Conservation (phyloP, 2,329 filamentous ascomycete genomes). For the Zymoseptoria ardabiliae region DNA sequence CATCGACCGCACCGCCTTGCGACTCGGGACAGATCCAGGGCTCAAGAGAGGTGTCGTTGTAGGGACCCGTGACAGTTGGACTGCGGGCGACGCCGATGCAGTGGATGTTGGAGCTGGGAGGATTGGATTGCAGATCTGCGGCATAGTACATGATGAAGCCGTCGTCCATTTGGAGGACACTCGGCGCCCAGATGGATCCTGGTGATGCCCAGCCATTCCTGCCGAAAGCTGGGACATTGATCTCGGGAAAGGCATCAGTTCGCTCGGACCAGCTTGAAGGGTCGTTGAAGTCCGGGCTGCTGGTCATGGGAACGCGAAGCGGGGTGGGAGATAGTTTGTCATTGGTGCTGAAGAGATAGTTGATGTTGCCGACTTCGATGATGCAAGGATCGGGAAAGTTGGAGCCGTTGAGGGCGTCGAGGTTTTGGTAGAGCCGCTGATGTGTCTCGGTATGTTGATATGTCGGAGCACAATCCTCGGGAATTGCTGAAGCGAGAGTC, state of each 20-base stretch:
- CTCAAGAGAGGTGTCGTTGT: conserved; percentile 12
- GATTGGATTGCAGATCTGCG: conserved; percentile 15
- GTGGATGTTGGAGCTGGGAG: conserved; percentile 10
- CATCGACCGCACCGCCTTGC: conserved; percentile 48
- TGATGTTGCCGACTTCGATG: conserved; percentile 42
- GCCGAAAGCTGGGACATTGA: conserved; percentile 14
- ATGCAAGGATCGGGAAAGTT: conserved; percentile 51
- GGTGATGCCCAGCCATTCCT: conserved; percentile 6
- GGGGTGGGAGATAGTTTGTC: conserved; percentile 37
- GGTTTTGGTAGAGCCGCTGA: neutral
- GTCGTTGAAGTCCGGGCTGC: conserved; percentile 39
- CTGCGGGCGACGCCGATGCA: conserved; percentile 20
- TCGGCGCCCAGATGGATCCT: conserved; percentile 48
- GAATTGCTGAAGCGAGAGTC: too few species aligned
- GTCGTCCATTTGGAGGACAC: conserved; percentile 41
- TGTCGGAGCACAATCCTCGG: too few species aligned
- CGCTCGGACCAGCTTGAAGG: conserved; percentile 34
- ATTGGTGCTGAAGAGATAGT: conserved; percentile 45
- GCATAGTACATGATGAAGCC: conserved; percentile 23
- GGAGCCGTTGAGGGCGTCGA: conserved; percentile 15
- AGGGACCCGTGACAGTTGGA: conserved; percentile 16
- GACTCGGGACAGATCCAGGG: conserved; percentile 17
- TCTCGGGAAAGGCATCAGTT: conserved; percentile 44
- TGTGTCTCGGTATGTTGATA: too few species aligned
- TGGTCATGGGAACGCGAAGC: conserved; percentile 40